Conservation (phyloP, 2,329 filamentous ascomycete species). For the Ascomycota sp. region DNA sequence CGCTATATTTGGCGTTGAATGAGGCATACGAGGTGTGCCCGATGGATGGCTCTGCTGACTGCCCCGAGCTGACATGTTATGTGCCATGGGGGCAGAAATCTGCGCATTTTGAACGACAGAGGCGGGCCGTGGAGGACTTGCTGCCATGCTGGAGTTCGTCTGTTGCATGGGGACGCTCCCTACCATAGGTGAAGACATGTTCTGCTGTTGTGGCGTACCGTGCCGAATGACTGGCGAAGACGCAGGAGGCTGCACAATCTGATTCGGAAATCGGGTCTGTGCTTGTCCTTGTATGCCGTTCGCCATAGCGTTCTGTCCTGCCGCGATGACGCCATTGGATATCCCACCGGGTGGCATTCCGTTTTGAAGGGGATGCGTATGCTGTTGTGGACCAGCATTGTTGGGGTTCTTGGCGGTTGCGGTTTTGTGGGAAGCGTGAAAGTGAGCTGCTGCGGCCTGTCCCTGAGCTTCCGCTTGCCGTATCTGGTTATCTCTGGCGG, state of each 20-base stretch:
- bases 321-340: conserved; percentile 14
- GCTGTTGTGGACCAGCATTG: conserved; percentile 11
- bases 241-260: conserved; percentile 40
- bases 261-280: conserved; percentile 28
- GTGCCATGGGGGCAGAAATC: conserved; percentile 38
- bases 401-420: conserved; percentile 8
- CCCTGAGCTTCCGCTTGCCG: conserved; percentile 17
- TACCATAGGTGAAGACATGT: conserved; percentile 46
- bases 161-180: conserved; percentile 41
- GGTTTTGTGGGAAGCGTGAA: too few species aligned
- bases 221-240: conserved; percentile 49
- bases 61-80: conserved; percentile 41
- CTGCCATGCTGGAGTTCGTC: conserved; percentile 46
- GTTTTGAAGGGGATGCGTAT: conserved; percentile 15
- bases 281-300: conserved; percentile 18
- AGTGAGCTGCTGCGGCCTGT: conserved; percentile 10
- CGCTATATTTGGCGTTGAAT: conserved; percentile 37
- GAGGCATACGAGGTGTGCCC: conserved; percentile 41
- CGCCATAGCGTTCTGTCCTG: conserved; percentile 14
- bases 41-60: conserved; percentile 47
- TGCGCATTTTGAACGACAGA: conserved; percentile 42
- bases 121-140: conserved; percentile 43
- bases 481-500: conserved; percentile 14
- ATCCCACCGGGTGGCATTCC: conserved; percentile 14
- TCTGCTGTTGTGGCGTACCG: conserved; percentile 33